Percentiles rank a stretch among this genome's conserved stretches.
These are phyloP conservation scores for Canavalia gladiata DNA, from an alignment of 306 rosid genomes.

Conservation along the genomic window DNA sequence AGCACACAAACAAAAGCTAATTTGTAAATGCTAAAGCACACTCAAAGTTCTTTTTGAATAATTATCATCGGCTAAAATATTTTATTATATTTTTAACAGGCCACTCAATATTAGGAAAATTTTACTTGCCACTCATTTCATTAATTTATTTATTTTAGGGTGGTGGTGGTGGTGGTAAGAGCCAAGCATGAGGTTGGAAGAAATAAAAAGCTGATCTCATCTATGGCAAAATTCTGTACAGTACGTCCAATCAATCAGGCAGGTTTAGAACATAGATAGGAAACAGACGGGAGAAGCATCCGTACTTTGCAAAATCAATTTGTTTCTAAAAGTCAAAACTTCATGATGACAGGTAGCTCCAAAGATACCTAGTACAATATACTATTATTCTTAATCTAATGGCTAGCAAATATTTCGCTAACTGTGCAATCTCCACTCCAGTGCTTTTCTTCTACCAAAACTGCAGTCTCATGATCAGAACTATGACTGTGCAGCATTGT, in stretches of 20 bases:
- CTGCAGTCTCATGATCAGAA: constrained; percentile 38
- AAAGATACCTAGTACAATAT: constrained; percentile 35
- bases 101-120: neutral
- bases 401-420: constrained; percentile 48
- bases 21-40: constrained; percentile 6
- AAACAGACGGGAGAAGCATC: constrained; percentile 35
- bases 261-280: constrained; percentile 24
- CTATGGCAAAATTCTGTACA: constrained; percentile 40
- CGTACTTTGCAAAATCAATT: neutral
- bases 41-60: constrained; percentile 1
- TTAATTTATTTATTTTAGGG: too few species aligned
- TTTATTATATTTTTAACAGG: neutral
- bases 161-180: too few species aligned
- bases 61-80: neutral
- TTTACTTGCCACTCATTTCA: too few species aligned
- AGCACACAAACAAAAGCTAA: neutral
- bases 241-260: neutral
- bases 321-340: constrained; percentile 35
- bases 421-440: constrained; percentile 61
- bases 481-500: constrained; percentile 51
- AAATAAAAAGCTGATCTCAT: too few species aligned
- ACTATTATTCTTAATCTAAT: constrained; percentile 43
- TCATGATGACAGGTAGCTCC: constrained; percentile 27
- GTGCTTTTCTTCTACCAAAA: constrained; percentile 54
- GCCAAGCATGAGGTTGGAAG: too few species aligned